A percentile compares a stretch with the other conserved stretches of the same genome.
Evolutionary conservation across 129 eudicot species (phyloP).

Genomic region (Oenanthe sinensis): DNA sequence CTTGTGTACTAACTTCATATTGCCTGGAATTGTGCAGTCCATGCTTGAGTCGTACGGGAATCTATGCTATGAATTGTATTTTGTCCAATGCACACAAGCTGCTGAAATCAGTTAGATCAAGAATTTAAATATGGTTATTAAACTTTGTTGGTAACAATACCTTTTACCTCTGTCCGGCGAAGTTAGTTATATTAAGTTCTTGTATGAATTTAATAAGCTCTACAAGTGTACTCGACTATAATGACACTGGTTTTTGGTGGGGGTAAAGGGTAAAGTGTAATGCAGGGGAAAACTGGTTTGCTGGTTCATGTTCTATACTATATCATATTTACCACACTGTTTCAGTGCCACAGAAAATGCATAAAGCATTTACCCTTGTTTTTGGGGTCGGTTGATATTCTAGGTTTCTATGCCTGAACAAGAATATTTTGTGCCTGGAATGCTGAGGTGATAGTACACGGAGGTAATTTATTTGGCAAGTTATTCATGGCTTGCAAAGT

Average conservation of each 20-base stretch:
- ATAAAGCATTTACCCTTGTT: background rate
- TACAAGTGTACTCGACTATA: background rate
- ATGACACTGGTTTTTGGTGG: background rate
- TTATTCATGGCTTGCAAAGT: background rate
- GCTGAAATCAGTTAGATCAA: background rate
- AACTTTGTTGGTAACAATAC: background rate
- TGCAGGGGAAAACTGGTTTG: background rate
- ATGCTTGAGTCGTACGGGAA: background rate
- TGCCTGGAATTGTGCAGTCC: background rate
- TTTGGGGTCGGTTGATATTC: background rate
- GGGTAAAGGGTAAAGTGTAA: constrained; percentile 4
- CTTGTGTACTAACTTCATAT: background rate
- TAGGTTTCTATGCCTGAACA: background rate
- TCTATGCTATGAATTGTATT: background rate
- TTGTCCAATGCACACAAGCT: background rate
- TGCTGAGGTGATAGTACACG: background rate
- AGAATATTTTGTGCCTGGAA: background rate
- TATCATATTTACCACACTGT: background rate
- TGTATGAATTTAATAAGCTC: constrained; percentile 5
- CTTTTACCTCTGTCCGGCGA: background rate
- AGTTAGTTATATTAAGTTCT: background rate
- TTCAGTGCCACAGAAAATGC: background rate
- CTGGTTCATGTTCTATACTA: background rate
- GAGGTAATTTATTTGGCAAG: background rate
- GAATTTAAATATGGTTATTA: background rate